Evolutionary conservation across 495 filamentous ascomycete species (phyloP).

Genomic region (Chaetomium tenue): DNA sequence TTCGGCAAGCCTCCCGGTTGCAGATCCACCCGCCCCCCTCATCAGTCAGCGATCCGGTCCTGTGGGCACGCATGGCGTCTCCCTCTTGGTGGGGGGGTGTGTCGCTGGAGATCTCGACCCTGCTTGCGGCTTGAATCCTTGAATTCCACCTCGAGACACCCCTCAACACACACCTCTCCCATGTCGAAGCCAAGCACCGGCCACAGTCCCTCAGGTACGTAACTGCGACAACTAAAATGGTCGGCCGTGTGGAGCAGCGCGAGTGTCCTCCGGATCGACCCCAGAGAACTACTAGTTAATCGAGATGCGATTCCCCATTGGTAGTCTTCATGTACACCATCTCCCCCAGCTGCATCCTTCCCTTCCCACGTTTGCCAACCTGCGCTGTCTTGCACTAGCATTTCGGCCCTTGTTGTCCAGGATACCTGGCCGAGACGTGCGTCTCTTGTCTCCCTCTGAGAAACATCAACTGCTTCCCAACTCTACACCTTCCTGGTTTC

Average conservation of each 20-base stretch:
- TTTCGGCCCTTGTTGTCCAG: conserved; percentile 9
- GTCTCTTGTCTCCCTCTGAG: conserved; percentile 21
- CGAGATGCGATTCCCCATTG: conserved; percentile 24
- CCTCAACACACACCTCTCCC: conserved; percentile 28
- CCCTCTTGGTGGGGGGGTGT: conserved; percentile 24
- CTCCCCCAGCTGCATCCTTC: conserved; percentile 16
- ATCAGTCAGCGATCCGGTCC: conserved; percentile 30
- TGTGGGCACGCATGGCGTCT: conserved; percentile 26
- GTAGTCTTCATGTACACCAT: conserved; percentile 33
- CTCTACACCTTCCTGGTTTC: conserved; percentile 11
- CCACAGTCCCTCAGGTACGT: conserved; percentile 32
- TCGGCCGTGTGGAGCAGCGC: conserved; percentile 31
- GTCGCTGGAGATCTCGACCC: conserved; percentile 33
- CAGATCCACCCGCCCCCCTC: conserved; percentile 30
- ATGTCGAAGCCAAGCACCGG: conserved; percentile 23
- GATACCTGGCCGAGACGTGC: conserved; percentile 17
- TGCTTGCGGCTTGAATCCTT: conserved; percentile 14
- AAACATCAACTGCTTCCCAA: conserved; percentile 5
- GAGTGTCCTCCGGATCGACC: conserved; percentile 25
- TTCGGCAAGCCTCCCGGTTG: conserved; percentile 26
- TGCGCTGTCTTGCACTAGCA: conserved; percentile 21
- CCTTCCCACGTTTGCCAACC: conserved; percentile 19
- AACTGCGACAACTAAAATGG: conserved; percentile 25
- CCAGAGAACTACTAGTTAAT: conserved; percentile 28
- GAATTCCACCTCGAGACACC: conserved; percentile 15